These are phyloP conservation scores for Backusella circina DNA, from an alignment of 192 early-diverging fungal genomes.

Conservation along the genomic window DNA sequence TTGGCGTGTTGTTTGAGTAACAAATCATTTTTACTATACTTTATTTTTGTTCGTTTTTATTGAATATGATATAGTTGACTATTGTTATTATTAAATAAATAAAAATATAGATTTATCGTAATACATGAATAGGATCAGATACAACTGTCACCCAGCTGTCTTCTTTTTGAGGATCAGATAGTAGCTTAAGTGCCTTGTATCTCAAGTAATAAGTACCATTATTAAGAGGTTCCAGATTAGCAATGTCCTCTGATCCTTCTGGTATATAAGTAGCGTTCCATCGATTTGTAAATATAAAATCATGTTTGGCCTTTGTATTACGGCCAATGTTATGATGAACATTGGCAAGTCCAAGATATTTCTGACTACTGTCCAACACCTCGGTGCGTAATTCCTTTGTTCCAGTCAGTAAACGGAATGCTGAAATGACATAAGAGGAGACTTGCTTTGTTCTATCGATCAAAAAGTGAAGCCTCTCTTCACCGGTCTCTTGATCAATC, in stretches of 20 bases:
- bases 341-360: constrained; percentile 1
- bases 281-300: neutral
- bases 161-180: constrained; percentile 21
- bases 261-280: constrained; percentile 25
- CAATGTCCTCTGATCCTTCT: neutral
- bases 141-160: constrained; percentile 11
- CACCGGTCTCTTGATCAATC: neutral
- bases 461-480: neutral
- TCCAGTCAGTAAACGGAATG: constrained; percentile 24
- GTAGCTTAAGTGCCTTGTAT: constrained; percentile 24
- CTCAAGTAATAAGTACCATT: constrained; percentile 23
- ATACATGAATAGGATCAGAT: constrained; percentile 12
- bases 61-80: too few relatives aligned
- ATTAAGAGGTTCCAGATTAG: neutral
- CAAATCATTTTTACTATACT: too few relatives aligned
- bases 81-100: too few relatives aligned
- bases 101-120: neutral
- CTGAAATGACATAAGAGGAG: neutral
- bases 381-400: constrained; percentile 16
- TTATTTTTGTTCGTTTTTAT: too few relatives aligned
- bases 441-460: neutral
- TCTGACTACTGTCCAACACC: constrained; percentile 7
- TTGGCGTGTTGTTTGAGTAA: too few relatives aligned
- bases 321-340: constrained; percentile 10
- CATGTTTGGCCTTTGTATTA: neutral